These are phyloP conservation scores for Alternaria sp. DNA, from an alignment of 2,329 filamentous ascomycete species.

Conservation along the genomic window DNA sequence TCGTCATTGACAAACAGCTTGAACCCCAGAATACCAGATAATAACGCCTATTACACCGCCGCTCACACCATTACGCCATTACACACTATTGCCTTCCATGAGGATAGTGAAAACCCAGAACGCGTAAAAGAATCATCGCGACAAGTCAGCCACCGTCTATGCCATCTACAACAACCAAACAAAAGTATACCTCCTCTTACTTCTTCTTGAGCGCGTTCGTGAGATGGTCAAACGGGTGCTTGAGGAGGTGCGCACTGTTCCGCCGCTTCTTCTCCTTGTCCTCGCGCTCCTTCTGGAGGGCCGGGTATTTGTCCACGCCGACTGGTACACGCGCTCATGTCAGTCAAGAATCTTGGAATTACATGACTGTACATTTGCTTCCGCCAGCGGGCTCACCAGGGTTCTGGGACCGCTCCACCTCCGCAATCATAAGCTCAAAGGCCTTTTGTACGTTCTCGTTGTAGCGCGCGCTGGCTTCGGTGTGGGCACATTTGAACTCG, in stretches of 20 bases:
- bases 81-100: constrained; percentile 25
- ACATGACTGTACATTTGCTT: constrained; percentile 89
- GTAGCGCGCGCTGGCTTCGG: constrained; percentile 91
- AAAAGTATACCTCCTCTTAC: background rate
- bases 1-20: constrained; percentile 1
- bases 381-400: constrained; percentile 81
- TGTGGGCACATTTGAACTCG: constrained; percentile 91
- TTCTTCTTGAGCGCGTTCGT: background rate
- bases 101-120: background rate
- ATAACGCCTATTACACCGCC: constrained; percentile 33
- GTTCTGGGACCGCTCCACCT: constrained; percentile 94
- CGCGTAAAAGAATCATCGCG: background rate
- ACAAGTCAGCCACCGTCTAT: constrained; percentile 23
- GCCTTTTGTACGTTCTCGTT: constrained; percentile 92
- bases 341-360: constrained; percentile 35
- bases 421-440: constrained; percentile 91
- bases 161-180: constrained; percentile 20
- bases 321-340: constrained; percentile 15
- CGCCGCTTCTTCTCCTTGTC: constrained; percentile 6
- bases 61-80: constrained; percentile 30
- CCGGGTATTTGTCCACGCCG: constrained; percentile 2
- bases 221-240: background rate
- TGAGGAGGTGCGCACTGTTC: background rate
- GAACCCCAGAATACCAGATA: constrained; percentile 4
- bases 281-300: background rate